Percentiles rank a stretch among this genome's conserved stretches.
These are phyloP conservation scores for Iris pallida DNA, from an alignment of 116 monocot genomes.

Conservation along the genomic window DNA sequence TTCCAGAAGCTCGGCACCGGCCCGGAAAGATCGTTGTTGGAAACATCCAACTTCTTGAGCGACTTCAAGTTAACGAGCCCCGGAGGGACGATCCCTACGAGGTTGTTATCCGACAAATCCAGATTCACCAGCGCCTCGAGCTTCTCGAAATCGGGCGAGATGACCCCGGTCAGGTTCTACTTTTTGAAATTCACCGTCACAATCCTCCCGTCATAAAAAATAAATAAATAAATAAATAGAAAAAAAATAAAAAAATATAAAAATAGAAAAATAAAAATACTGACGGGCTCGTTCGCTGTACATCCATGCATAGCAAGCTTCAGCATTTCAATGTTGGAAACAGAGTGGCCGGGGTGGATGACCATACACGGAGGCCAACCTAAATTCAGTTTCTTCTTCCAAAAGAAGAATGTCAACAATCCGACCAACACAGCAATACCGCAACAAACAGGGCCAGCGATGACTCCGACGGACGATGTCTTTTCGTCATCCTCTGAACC, in stretches of 20 bases:
- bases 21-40: constrained; percentile 36
- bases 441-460: constrained; percentile 47
- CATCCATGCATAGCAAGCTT: constrained; percentile 31
- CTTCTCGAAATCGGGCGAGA: constrained; percentile 50
- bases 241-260: too few relatives aligned
- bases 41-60: constrained; percentile 55
- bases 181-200: constrained; percentile 57
- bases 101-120: constrained; percentile 44
- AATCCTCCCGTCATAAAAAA: constrained; percentile 54
- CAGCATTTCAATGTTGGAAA: constrained; percentile 55
- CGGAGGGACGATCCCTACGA: constrained; percentile 54
- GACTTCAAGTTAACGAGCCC: constrained; percentile 9
- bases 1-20: constrained; percentile 43
- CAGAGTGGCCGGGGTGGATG: constrained; percentile 64
- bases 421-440: constrained; percentile 21
- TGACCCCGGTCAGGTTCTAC: constrained; percentile 49
- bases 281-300: constrained; percentile 32
- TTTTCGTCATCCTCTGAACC: neutral
- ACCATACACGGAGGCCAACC: constrained; percentile 42
- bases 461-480: constrained; percentile 10
- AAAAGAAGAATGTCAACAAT: constrained; percentile 34
- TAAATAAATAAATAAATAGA: too few relatives aligned
- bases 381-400: constrained; percentile 36
- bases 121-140: constrained; percentile 52
- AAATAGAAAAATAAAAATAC: too few relatives aligned